These are phyloP conservation scores for Boletus semigastroideus DNA, from an alignment of 1,284 basidiomycete species.

Conservation along the genomic window DNA sequence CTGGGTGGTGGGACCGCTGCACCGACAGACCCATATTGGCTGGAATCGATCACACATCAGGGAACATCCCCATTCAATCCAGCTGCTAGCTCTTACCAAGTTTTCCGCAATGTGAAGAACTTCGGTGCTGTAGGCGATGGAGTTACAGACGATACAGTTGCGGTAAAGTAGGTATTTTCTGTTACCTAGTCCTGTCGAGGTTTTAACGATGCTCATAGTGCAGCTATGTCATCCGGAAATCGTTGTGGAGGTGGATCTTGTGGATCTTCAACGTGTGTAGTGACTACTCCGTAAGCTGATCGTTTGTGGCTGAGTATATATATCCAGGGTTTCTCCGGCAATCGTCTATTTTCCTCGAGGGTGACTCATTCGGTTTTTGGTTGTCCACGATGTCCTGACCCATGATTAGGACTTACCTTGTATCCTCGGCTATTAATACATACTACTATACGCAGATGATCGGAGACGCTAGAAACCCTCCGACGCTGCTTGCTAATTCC, in stretches of 20 bases:
- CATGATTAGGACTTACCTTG: conserved; percentile 41
- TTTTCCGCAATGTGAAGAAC: conserved; percentile 48
- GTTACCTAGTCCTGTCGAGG: not conserved
- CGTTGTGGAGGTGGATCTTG: conserved; percentile 20
- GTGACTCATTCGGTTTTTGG: conserved; percentile 4
- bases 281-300: too few relatives aligned
- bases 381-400: conserved; percentile 2
- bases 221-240: conserved; percentile 27
- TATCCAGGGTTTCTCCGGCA: conserved; percentile 27
- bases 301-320: not conserved
- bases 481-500: conserved; percentile 46
- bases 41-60: conserved; percentile 50
- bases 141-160: conserved; percentile 30
- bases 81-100: conserved; percentile 55
- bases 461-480: conserved; percentile 47
- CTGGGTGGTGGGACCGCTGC: conserved; percentile 19
- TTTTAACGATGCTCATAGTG: conserved; percentile 8
- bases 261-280: conserved; percentile 24
- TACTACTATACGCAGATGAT: conserved; percentile 55
- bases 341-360: conserved; percentile 31
- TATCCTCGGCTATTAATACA: conserved; percentile 47
- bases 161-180: conserved; percentile 23
- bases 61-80: conserved; percentile 62
- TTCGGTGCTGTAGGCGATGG: conserved; percentile 33
- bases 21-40: conserved; percentile 55